These are phyloP conservation scores for Cutaneotrichosporon dermatis DNA, from an alignment of 1,284 basidiomycete species.

Conservation along the genomic window DNA sequence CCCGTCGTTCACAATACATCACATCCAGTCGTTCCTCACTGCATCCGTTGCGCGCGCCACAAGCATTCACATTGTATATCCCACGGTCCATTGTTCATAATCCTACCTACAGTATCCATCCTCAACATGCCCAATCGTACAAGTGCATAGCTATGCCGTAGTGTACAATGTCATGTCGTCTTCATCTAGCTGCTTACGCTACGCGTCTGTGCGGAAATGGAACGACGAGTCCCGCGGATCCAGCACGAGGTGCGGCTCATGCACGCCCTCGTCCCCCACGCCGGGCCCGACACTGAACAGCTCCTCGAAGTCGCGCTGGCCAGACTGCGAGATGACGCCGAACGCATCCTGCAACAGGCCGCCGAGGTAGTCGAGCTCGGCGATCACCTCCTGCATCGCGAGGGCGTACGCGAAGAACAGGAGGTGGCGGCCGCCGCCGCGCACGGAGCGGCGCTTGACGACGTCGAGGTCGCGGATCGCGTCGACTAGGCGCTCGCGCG, in stretches of 20 bases:
- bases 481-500: conserved; percentile 71
- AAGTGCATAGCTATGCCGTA: neutral
- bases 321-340: conserved; percentile 68
- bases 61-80: neutral
- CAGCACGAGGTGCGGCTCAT: neutral
- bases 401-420: conserved; percentile 91
- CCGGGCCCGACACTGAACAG: conserved; percentile 51
- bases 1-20: neutral
- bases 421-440: conserved; percentile 65
- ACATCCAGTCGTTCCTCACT: neutral
- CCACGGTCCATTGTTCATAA: no score
- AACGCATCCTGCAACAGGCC: conserved; percentile 75
- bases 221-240: neutral
- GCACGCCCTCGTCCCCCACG: neutral
- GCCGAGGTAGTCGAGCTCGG: conserved; percentile 75
- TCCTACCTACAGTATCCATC: no score
- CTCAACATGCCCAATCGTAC: neutral
- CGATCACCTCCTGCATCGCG: conserved; percentile 83
- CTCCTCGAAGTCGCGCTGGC: conserved; percentile 63
- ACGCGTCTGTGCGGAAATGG: conserved; percentile 1
- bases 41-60: no score
- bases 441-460: conserved; percentile 61
- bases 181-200: no score
- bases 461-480: conserved; percentile 79
- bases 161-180: no score